Conservation (phyloP, 441 rosid genomes). For the Melianthus villosus region DNA sequence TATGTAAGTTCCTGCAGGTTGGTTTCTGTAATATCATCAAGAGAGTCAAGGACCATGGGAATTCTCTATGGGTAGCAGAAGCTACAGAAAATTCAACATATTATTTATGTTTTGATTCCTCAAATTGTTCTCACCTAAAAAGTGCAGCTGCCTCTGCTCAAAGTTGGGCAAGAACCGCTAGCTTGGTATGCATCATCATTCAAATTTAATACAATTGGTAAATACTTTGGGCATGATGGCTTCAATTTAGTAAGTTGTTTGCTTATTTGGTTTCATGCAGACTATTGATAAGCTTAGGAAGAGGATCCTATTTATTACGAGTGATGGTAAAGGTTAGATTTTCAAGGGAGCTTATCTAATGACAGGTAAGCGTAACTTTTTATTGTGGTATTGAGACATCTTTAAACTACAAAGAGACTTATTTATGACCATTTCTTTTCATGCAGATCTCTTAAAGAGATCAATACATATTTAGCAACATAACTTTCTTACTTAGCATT, state of each 20-base stretch:
- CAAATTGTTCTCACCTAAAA: conserved; percentile 49
- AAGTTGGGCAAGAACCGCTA: conserved; percentile 56
- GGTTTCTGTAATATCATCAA: conserved; percentile 74
- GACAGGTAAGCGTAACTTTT: conserved; percentile 13
- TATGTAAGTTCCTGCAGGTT: conserved; percentile 29
- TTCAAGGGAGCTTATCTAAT: conserved; percentile 7
- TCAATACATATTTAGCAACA: too few species aligned
- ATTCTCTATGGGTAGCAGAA: conserved; percentile 72
- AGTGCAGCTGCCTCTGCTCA: conserved; percentile 32
- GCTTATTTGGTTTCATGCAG: conserved; percentile 21
- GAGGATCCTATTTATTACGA: conserved; percentile 36
- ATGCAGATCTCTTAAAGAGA: neutral
- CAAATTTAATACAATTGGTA: neutral
- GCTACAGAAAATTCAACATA: conserved; percentile 74
- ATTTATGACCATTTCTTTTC: neutral
- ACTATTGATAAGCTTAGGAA: conserved; percentile 36
- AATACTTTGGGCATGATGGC: conserved; percentile 5
- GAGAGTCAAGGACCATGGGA: conserved; percentile 50
- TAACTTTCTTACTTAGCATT: too few species aligned
- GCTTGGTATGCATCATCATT: conserved; percentile 19
- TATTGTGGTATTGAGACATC: neutral
- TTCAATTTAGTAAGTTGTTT: conserved; percentile 1
- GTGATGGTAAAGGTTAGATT: conserved; percentile 22
- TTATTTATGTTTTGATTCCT: conserved; percentile 28
- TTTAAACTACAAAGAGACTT: too few species aligned